These are phyloP conservation scores for Osmanthus fragrans DNA, from an alignment of 257 asterid genomes.

Conservation along the genomic window DNA sequence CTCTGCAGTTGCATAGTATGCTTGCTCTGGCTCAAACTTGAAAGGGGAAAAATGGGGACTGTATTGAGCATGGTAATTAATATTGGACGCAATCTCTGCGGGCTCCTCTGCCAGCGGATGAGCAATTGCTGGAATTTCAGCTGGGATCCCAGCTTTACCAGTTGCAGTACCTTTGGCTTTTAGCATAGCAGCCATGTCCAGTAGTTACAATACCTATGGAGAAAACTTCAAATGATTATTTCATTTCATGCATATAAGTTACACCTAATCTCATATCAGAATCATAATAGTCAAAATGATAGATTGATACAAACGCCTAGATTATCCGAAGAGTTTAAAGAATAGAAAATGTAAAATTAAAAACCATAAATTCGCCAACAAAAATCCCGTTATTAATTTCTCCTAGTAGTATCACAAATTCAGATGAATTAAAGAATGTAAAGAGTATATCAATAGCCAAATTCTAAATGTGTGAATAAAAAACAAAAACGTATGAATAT, in stretches of 20 bases:
- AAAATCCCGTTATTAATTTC: neutral
- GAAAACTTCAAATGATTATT: neutral
- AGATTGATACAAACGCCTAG: neutral
- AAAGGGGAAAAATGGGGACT: slow-evolving; percentile 93
- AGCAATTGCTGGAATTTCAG: slow-evolving; percentile 60
- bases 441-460: neutral
- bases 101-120: slow-evolving; percentile 45
- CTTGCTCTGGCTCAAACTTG: slow-evolving; percentile 94
- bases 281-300: neutral
- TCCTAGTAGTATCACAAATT: neutral
- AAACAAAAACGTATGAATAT: neutral
- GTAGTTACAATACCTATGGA: neutral
- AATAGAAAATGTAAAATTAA: neutral
- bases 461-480: neutral
- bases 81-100: slow-evolving; percentile 77
- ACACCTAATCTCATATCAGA: neutral
- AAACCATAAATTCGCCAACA: neutral
- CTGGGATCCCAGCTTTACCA: slow-evolving; percentile 33
- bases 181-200: slow-evolving; percentile 46
- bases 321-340: neutral
- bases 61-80: slow-evolving; percentile 80
- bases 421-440: neutral
- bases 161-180: slow-evolving; percentile 37
- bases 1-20: slow-evolving; percentile 91
- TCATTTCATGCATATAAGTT: neutral